phyloP scores from a whole-genome alignment of 805 yeast species.

The Suhomyces faveliae region DNA sequence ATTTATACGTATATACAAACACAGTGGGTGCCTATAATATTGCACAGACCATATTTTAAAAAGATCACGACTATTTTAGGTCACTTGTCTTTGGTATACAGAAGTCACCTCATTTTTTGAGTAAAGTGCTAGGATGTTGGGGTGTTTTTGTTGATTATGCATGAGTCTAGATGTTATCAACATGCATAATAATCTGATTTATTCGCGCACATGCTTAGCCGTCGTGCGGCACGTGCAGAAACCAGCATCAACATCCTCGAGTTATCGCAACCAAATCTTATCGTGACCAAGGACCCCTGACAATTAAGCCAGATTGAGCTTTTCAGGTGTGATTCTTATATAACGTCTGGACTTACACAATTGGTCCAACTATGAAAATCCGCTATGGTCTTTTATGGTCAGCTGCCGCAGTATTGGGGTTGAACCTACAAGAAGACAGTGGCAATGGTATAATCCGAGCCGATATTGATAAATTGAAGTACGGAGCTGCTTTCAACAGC shows the following conservation, averaged over 20 bases:
- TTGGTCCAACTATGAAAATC: neutral
- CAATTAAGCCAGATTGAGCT: neutral
- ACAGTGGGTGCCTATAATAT: too few species aligned
- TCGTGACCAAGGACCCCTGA: neutral
- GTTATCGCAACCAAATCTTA: neutral
- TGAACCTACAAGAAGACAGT: neutral
- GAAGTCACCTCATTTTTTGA: too few species aligned
- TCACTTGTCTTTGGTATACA: too few species aligned
- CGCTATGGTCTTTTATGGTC: slow-evolving; percentile 1
- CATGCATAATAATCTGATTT: neutral
- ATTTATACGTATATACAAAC: too few species aligned
- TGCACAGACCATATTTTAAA: too few species aligned
- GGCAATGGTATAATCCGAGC: neutral
- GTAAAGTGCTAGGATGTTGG: too few species aligned
- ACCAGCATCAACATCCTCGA: neutral
- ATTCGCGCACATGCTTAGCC: neutral
- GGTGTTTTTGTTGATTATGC: too few species aligned
- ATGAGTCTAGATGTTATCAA: too few species aligned
- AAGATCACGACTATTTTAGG: too few species aligned
- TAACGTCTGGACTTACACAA: neutral
- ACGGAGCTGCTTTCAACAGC: neutral
- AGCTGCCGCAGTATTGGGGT: neutral
- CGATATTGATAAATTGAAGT: neutral
- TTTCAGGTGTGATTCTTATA: neutral
- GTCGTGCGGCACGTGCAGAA: neutral